Conservation (phyloP, 352 stramenopile species). For the Phytophthora pistaciae region DNA sequence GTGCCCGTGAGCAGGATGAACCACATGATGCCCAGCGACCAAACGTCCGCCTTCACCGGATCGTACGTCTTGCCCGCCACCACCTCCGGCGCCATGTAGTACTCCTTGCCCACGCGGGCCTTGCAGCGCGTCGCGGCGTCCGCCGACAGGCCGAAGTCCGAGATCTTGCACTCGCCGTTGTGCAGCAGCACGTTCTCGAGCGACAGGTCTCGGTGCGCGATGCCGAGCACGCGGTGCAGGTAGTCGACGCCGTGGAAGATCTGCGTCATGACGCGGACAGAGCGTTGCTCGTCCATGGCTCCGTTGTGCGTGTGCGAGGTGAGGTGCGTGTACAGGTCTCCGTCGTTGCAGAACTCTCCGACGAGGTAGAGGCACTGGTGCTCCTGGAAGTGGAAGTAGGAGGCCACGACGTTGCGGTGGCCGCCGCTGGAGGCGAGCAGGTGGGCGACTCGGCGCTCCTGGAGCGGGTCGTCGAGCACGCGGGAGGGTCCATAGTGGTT, state of each 20-base stretch:
- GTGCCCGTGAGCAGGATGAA: conserved; percentile 95
- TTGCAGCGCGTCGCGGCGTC: conserved; percentile 57
- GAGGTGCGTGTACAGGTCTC: conserved; percentile 38
- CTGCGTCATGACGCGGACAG: conserved; percentile 32
- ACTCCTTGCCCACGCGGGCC: conserved; percentile 88
- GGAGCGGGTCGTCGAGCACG: conserved; percentile 22
- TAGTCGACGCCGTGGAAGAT: conserved; percentile 51
- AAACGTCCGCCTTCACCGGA: conserved; percentile 93
- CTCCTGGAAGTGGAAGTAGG: conserved; percentile 26
- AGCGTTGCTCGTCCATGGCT: conserved; percentile 16
- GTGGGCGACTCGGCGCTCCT: conserved; percentile 21
- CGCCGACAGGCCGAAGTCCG: conserved; percentile 66
- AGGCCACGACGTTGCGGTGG: conserved; percentile 33
- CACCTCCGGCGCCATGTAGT: conserved; percentile 97
- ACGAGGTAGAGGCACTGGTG: conserved; percentile 36
- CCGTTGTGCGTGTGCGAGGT: neutral
- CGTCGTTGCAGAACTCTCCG: conserved; percentile 48
- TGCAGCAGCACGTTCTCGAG: conserved; percentile 95
- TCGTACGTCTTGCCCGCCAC: conserved; percentile 85
- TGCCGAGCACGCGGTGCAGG: conserved; percentile 51
- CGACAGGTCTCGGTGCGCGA: conserved; percentile 94
- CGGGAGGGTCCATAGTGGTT: neutral
- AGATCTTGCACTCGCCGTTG: conserved; percentile 52
- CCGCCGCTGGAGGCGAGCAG: conserved; percentile 8
- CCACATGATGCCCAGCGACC: conserved; percentile 91